Evolutionary conservation across 129 eudicot species (phyloP), one percentile per base, ranked within the genome.

Genomic region (Helichrysum umbraculigerum): DNA sequence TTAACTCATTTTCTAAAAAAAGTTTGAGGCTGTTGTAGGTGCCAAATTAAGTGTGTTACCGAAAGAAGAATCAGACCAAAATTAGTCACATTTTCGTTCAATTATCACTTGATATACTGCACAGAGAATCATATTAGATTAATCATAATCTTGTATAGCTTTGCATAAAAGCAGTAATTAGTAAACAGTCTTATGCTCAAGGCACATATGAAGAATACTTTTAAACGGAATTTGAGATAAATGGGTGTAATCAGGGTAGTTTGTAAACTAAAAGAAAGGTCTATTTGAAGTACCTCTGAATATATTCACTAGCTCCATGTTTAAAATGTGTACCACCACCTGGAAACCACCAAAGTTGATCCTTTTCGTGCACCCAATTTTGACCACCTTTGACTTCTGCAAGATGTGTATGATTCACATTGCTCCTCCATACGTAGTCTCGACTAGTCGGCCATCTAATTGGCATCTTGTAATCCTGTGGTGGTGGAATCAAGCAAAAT

Each of bases 271-370:
- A 62, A 32, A 73, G 35, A 14, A 73, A 41, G 61, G 61, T 63
- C 44, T 21, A 41, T 19, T 7, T 2, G 35, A 68, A 4, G 72
- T 85, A 93, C 98, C 98, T 94, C 76, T 89, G 72, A 68, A 89
- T 94, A 76, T 94, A 91, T 79, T 94, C 98, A 51, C 85, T 17
- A 61, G 98, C 98, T 37, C 98, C 98, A 66, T 94, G 93, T 82
- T 94, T 94, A 81, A 94, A 94, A 86, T 94, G 98, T 35, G 98
- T 94, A 63, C 98, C 98, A 71, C 98, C 97, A 50, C 98, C 98
- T 9, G 98, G 98, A 83, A 94, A 94, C 96, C 97, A 94, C 98
- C 97, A 89, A 3, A 94, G 50, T 66, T 91, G 86, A 70, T 78
- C 87, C 81, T 87, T 91, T 25, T 87, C 91, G 56, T 91, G 98